Base-by-base conservation (phyloP, 2,329 filamentous ascomycete species). In the Aquanectria penicillioides region DNA sequence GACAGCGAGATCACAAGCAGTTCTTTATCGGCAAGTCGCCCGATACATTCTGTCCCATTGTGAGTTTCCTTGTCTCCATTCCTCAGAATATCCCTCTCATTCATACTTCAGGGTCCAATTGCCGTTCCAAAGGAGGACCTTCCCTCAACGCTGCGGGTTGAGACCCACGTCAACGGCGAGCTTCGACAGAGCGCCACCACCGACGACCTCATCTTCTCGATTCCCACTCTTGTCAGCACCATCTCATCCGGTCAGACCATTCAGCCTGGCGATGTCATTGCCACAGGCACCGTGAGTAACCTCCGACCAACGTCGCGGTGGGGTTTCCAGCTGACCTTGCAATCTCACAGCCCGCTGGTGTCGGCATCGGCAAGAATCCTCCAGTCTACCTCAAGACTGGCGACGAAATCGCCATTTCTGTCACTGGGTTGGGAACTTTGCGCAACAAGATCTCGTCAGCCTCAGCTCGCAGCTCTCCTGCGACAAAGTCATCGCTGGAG, bases 11-110 rank as follows among this genome's bases (percentile, higher is more conserved):
- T 59, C 84, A 87, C 57, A 86, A 86, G 67, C 85, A 87, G 60
- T 87, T 86, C 67, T 86, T 81, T 53, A 80, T 87, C 44, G 84
- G 84, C 8, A 86, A 86, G 67, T 83, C 80, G 0, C 71, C 78
- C 0, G 83, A 86, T 66, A 84, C 82, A 0, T 86, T 81, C 61
- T 86, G 83, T 59, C 83, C 83, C 22, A 53, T 53, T 15, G 50
- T 53, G 28, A 44, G 50, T 53, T 8, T 9, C 17, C 12, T 15
- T 29, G 37, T 33, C 29, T 29, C 6, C 28, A 5, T 5, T 28
- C 10, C n/a, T 28, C 11, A 25, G 15, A 4, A 28, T 38, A 34
- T 44, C 29, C 17, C 38, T 44, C 31, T 17, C 36, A 15, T 1
- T 26, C 23, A 20, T 44, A 29, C 22, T 28, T 36, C 23, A 80